Base-by-base conservation (phyloP, 805 yeast genomes). In the Suhomyces canberraensis region DNA sequence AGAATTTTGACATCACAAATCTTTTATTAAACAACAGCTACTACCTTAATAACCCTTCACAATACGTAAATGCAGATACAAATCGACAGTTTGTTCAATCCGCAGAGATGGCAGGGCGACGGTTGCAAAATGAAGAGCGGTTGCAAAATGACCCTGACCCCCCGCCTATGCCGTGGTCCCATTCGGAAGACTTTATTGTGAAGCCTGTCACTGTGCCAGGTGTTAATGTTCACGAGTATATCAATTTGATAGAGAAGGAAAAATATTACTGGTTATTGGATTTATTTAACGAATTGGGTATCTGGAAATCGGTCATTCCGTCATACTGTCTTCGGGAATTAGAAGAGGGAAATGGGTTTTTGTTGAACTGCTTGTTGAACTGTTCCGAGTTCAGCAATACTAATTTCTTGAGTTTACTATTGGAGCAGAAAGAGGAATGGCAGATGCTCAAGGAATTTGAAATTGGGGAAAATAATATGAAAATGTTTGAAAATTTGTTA, bases 211-310 rank as follows among this genome's bases (percentile, higher is more conserved):
- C 15, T 13, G 8, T 21, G 1, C 37, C 29, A 13, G 45, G 47
- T n/a, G 29, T 50, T 8, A 54, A 52, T 26, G 46, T 49, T 2
- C 44, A 47, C 8, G 28, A 29, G 13, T 56, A 54, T 25, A 50
- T 60, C 9, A 36, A 42, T 13, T 37, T 63, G 26, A 41, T 64
- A n/a, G 63, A 61, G 22, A 40, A 44, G n/a, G 64, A 65, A 35
- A 54, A 54, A 31, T 65, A 61, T 36, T 58, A 56, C 44, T 64
- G 71, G 70, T 30, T 67, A 8, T 46, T 67, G 15, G 73, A 67
- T 45, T 41, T 67, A 18, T 65, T 64, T 39, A 67, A 67, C 33
- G 71, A 61, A n/a, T 39, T 63, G 21, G 41, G 47, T 29, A 46
- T 66, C 11, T 67, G 72, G 72, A 64, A 63, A 40, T 47, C 56